Base-by-base conservation (phyloP, 2,329 filamentous ascomycete species). In the Ascochyta clinopodiicola region DNA sequence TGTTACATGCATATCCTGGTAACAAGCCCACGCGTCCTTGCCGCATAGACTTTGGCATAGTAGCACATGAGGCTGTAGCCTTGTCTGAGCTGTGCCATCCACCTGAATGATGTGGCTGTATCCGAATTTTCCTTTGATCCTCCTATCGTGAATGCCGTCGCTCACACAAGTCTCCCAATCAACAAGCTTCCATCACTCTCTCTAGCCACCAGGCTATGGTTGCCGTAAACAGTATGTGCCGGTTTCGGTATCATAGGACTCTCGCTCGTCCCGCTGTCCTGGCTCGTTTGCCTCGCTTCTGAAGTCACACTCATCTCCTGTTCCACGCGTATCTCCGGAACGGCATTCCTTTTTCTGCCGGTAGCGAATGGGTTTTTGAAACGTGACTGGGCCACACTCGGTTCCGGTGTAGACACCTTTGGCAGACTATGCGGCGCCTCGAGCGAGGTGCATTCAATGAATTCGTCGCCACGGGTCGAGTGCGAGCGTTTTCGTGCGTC, bases 301-400 rank as follows among this genome's bases (percentile, higher is more conserved):
- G 58, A 51, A 1, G 59, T 57, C 5, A 69, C 54, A 1, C 57
- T 59, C 15, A 59, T 64, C 19, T 70, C 68, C 12, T 62, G 51
- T 17, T 69, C 62, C 6, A 74, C 60, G 6, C 63, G 64, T 13
- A 73, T 73, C 13, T 51, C 62, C 2, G 69, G 68, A 8, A 64
- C 36, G 0, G 55, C 39, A 1, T 36, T 37, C 13, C 46, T 27
- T n/a, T 27, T 47, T 13, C 34, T 52, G 0, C 57, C 39, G 12
- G 54, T 62, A 2, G 51, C 44, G 21, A 72, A 70, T 0, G 54
- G 58, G 4, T 56, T 63, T 40, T 60, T 25, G n/a, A 59, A 57
- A 31, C 47, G 60, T 3, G 60, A 56, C 17, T 51, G 59, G 19
- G 53, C 19, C 4, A 49, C 42, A 5, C 46, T 51, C 3, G 61